Percentiles rank a stretch among this genome's conserved stretches.
These are phyloP conservation scores for Dryas integrifolia DNA, from an alignment of 331 rosid genomes.

Conservation along the genomic window DNA sequence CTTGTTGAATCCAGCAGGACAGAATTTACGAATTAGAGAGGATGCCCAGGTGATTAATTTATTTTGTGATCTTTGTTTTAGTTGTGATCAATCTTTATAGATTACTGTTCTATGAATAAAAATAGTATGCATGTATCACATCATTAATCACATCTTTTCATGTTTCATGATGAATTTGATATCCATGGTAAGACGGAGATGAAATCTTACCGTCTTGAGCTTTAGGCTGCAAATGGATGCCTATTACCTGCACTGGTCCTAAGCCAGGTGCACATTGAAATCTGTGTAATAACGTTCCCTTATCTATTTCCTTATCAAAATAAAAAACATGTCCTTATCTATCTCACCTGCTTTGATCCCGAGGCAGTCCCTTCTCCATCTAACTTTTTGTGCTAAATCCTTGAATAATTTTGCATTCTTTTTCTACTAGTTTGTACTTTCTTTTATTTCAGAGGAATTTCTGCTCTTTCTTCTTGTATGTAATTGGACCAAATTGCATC, in stretches of 20 bases:
- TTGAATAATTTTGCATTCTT: neutral
- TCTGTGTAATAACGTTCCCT: neutral
- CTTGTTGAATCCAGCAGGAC: conserved; percentile 95
- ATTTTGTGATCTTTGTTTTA: conserved; percentile 26
- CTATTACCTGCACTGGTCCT: conserved; percentile 6
- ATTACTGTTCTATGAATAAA: conserved; percentile 13
- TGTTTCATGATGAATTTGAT: conserved; percentile 16
- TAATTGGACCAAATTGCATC: neutral
- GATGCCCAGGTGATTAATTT: conserved; percentile 75
- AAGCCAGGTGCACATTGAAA: neutral
- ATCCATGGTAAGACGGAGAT: conserved; percentile 22
- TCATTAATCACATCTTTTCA: neutral
- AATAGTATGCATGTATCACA: conserved; percentile 19
- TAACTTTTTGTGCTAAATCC: neutral
- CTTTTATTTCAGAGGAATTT: neutral
- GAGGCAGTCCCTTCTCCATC: neutral
- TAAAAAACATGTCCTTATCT: neutral
- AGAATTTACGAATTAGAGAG: conserved; percentile 94
- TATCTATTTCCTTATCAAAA: neutral
- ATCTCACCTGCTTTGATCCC: neutral
- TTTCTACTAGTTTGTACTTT: neutral
- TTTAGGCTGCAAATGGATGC: neutral
- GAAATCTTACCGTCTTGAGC: conserved; percentile 10
- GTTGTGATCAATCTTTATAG: conserved; percentile 14
- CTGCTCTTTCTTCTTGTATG: neutral